Conservation (phyloP, 208 protist genomes). For the Vickermania spadyakhi region DNA sequence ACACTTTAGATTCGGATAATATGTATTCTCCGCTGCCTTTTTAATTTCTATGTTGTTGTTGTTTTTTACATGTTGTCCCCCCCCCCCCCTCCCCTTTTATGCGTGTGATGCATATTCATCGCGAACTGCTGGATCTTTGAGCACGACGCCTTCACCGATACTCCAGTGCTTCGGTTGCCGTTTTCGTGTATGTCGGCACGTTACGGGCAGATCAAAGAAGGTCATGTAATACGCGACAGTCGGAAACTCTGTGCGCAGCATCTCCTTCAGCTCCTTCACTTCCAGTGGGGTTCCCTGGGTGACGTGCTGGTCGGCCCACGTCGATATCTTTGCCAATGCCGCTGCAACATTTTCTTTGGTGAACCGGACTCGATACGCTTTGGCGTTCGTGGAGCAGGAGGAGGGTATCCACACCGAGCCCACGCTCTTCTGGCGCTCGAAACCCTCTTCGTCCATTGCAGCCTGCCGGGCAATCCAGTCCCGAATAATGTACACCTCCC, state of each 20-base stretch:
- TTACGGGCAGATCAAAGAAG: constrained; percentile 11
- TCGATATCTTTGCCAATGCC: constrained; percentile 11
- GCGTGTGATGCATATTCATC: background rate
- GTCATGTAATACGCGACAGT: constrained; percentile 35
- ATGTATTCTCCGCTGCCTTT: no score
- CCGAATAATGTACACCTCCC: constrained; percentile 30
- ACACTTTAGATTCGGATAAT: no score
- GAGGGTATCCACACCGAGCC: constrained; percentile 12
- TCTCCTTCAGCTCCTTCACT: constrained; percentile 14
- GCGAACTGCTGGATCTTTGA: background rate
- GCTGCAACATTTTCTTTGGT: constrained; percentile 12
- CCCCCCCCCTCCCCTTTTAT: no score
- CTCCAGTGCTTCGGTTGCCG: background rate
- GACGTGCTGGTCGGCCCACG: constrained; percentile 18
- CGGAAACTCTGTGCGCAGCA: constrained; percentile 25
- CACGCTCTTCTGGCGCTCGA: constrained; percentile 13
- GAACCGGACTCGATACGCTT: constrained; percentile 17
- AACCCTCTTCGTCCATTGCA: constrained; percentile 11
- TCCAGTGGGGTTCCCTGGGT: constrained; percentile 7
- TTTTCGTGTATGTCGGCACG: background rate
- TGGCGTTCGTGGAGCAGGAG: constrained; percentile 16
- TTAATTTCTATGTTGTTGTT: no score
- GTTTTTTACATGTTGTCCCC: no score
- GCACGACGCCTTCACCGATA: background rate
- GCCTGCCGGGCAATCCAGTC: constrained; percentile 25